Conservation (phyloP, 345 rosid species). For the Lepidium didymum region DNA sequence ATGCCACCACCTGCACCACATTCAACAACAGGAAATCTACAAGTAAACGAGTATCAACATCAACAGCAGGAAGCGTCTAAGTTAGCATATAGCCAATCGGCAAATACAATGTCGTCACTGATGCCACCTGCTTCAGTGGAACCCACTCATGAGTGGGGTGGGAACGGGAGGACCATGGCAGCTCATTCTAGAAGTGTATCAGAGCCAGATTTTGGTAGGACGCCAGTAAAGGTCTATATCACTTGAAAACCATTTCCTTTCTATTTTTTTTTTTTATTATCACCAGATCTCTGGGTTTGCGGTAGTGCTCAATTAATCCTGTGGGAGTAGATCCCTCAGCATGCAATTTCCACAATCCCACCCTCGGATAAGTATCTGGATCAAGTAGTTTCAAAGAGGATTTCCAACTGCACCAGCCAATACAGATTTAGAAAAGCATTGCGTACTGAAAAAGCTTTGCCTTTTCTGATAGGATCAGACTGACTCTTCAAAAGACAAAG, state of each 20-base stretch:
- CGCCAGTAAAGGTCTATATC: conserved; percentile 38
- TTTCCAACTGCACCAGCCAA: neutral
- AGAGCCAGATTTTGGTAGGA: conserved; percentile 64
- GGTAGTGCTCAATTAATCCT: neutral
- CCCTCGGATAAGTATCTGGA: neutral
- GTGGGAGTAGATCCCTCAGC: neutral
- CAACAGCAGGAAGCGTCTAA: conserved; percentile 33
- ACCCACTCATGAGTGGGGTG: conserved; percentile 46
- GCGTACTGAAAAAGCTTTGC: neutral
- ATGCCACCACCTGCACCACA: conserved; percentile 59
- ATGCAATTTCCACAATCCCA: neutral
- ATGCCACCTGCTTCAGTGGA: conserved; percentile 47
- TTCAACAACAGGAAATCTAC: conserved; percentile 29
- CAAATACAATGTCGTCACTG: conserved; percentile 45
- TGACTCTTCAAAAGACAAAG: conserved; percentile 48
- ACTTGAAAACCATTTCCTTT: neutral
- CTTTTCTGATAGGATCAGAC: conserved; percentile 37
- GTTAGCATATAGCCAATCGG: conserved; percentile 47
- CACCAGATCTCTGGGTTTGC: neutral
- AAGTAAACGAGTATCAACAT: conserved; percentile 31
- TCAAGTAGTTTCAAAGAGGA: neutral
- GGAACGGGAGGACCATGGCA: conserved; percentile 28
- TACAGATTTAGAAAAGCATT: neutral
- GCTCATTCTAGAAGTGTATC: conserved; percentile 53
- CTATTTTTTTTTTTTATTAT: neutral